These are phyloP conservation scores for Termitomyces sp. DNA, from an alignment of 768 basidiomycete species.

Conservation along the genomic window DNA sequence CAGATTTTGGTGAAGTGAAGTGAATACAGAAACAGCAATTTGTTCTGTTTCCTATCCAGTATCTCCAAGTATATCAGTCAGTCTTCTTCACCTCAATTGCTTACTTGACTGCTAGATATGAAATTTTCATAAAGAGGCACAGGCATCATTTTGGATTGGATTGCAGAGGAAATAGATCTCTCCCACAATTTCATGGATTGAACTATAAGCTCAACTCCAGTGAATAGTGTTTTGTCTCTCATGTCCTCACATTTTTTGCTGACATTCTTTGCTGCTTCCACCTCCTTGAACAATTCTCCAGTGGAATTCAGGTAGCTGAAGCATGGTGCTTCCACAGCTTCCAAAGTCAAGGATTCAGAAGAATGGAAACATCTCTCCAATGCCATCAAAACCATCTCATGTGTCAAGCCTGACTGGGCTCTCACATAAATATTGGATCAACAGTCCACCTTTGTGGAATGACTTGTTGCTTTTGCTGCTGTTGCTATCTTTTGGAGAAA, in stretches of 20 bases:
- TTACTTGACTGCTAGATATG: conserved; percentile 62
- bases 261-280: conserved; percentile 64
- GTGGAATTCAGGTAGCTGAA: conserved; percentile 89
- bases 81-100: background rate
- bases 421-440: conserved; percentile 87
- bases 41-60: conserved; percentile 92
- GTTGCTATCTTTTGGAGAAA: conserved; percentile 97
- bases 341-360: conserved; percentile 82
- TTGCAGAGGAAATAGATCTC: conserved; percentile 88
- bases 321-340: conserved; percentile 97
- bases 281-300: conserved; percentile 88
- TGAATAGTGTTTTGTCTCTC: conserved; percentile 88
- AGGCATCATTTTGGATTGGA: conserved; percentile 84
- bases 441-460: conserved; percentile 79
- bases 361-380: conserved; percentile 84
- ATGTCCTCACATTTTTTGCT: conserved; percentile 94
- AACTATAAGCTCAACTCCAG: conserved; percentile 71
- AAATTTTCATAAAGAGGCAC: conserved; percentile 93
- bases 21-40: conserved; percentile 57
- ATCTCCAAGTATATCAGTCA: conserved; percentile 61
- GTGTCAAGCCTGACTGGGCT: conserved; percentile 92
- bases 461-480: conserved; percentile 90
- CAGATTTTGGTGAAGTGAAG: no score
- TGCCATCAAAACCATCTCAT: conserved; percentile 92
- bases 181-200: conserved; percentile 85